Evolutionary conservation across 345 rosid genomes (phyloP).

Genomic region (Cardiospermum halicacabum): DNA sequence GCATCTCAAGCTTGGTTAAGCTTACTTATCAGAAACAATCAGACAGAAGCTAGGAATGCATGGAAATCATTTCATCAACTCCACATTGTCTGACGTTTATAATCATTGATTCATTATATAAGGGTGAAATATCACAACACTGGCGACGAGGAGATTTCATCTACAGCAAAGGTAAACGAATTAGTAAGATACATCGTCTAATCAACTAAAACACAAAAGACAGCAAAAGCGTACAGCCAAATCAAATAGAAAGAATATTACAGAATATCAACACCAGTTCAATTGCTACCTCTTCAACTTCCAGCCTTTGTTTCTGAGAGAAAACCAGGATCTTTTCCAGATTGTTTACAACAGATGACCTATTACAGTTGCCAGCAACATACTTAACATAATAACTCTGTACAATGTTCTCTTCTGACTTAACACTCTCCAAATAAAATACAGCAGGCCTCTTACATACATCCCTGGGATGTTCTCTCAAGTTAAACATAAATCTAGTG

Average conservation of each 20-base stretch:
- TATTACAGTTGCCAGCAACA: slow-evolving; percentile 37
- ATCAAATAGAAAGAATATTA: no score
- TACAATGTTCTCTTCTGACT: slow-evolving; percentile 38
- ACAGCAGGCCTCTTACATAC: slow-evolving; percentile 61
- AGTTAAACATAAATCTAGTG: slow-evolving; percentile 57
- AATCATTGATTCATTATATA: slow-evolving; percentile 44
- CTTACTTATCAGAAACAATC: slow-evolving; percentile 15
- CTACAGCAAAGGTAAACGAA: slow-evolving; percentile 22
- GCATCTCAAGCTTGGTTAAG: slow-evolving; percentile 8
- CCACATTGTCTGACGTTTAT: slow-evolving; percentile 56
- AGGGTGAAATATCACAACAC: slow-evolving; percentile 53
- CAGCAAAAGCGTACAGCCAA: not conserved
- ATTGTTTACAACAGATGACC: slow-evolving; percentile 38
- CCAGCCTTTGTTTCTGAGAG: slow-evolving; percentile 43
- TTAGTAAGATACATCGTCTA: not conserved
- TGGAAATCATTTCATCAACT: slow-evolving; percentile 51
- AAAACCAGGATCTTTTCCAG: slow-evolving; percentile 41
- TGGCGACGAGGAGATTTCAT: slow-evolving; percentile 67
- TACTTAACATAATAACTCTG: slow-evolving; percentile 57
- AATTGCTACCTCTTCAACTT: slow-evolving; percentile 53
- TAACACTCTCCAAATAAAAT: slow-evolving; percentile 54
- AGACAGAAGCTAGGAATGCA: slow-evolving; percentile 33
- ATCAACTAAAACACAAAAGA: not conserved
- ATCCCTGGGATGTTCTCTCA: slow-evolving; percentile 68
- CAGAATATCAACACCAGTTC: not conserved